phyloP scores from a whole-genome alignment of 768 basidiomycete genomes.

The Mycena sanguinolenta region DNA sequence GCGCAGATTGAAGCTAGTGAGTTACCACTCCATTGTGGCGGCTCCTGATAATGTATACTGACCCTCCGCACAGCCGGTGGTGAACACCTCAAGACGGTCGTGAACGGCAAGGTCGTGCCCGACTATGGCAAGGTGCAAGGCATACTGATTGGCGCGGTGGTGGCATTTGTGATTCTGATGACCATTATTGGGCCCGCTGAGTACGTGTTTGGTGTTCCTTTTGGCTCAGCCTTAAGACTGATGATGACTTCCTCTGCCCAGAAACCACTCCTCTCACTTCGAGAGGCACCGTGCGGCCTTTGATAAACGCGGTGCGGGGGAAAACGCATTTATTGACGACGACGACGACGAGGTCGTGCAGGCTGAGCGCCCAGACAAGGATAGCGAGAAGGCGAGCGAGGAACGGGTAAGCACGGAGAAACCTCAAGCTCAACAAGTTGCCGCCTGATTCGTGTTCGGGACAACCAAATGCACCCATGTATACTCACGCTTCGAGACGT shows the following conservation, averaged over 20 bases:
- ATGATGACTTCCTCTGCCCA: conserved; percentile 38
- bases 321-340: conserved; percentile 52
- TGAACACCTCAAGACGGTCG: conserved; percentile 64
- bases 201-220: conserved; percentile 54
- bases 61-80: conserved; percentile 82
- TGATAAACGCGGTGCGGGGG: conserved; percentile 77
- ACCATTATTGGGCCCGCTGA: conserved; percentile 79
- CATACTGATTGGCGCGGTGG: conserved; percentile 87
- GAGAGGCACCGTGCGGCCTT: conserved; percentile 86
- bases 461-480: too few relatives aligned
- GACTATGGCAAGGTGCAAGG: conserved; percentile 88
- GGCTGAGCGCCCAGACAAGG: too few relatives aligned
- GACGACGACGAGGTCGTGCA: too few relatives aligned
- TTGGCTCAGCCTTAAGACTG: not conserved
- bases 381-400: too few relatives aligned
- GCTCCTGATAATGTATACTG: too few relatives aligned
- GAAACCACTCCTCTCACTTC: conserved; percentile 84
- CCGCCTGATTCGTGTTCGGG: too few relatives aligned
- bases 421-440: too few relatives aligned
- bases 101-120: conserved; percentile 63
- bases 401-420: too few relatives aligned
- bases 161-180: conserved; percentile 81
- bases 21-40: too few relatives aligned
- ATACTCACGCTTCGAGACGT: too few relatives aligned
- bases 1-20: conserved; percentile 71